Evolutionary conservation across 106 monocot genomes (phyloP).

Genomic region (Acorus gramineus): DNA sequence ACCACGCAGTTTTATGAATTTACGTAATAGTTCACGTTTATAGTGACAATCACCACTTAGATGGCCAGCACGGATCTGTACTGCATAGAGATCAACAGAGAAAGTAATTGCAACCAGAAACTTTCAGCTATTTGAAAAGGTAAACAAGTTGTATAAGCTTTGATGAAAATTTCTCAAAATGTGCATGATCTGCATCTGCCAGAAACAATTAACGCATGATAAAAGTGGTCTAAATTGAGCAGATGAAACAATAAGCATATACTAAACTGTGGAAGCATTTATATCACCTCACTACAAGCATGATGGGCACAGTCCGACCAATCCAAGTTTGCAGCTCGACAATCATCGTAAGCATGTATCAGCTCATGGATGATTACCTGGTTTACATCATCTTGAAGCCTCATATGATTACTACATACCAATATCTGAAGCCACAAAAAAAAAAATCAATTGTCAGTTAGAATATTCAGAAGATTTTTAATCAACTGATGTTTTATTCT

Average conservation of each 20-base stretch:
- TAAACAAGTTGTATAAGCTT: too few species aligned
- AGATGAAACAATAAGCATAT: background rate
- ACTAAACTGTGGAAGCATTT: background rate
- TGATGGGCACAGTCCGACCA: constrained; percentile 99
- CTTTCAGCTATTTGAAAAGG: too few species aligned
- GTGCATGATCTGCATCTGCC: background rate
- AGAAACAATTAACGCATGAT: background rate
- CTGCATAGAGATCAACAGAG: too few species aligned
- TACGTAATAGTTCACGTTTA: constrained; percentile 65
- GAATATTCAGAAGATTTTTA: background rate
- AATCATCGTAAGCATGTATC: constrained; percentile 96
- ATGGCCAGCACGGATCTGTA: constrained; percentile 75
- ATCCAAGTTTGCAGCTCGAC: constrained; percentile 75
- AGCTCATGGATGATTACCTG: constrained; percentile 95
- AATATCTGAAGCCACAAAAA: constrained; percentile 43
- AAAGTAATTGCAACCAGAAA: too few species aligned
- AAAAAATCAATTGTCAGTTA: background rate
- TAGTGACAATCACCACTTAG: constrained; percentile 86
- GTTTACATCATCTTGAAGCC: constrained; percentile 71
- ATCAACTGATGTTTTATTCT: too few species aligned
- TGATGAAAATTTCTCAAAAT: constrained; percentile 1
- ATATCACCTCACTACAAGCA: constrained; percentile 90
- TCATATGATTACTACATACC: constrained; percentile 79
- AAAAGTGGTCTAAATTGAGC: background rate
- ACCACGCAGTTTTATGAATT: constrained; percentile 70